Evolutionary conservation across 441 rosid species (phyloP), one percentile per base, ranked within the genome.

Genomic region (Metrosideros polymorpha): DNA sequence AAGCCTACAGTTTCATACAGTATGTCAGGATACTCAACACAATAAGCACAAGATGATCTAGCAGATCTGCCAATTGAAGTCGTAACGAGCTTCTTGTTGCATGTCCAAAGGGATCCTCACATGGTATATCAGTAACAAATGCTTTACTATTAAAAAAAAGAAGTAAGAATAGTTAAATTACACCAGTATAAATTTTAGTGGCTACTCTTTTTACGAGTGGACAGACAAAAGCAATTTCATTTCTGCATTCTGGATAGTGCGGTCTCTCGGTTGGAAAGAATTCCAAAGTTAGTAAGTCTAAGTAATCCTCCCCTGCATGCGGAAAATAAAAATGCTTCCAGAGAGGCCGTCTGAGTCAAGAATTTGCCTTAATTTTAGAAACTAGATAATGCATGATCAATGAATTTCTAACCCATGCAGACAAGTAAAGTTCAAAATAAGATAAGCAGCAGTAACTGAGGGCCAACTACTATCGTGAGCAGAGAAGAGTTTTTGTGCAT

Each of bases 1-100:
- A 97, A 85, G 95, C 92, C 99, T 96, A 86, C 63, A 83, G 88
- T 32, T 42, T 87, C 85, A 77, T 49, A 57, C 77, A 39, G 47
- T 39, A 84, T 77, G 83, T 15, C 52, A 85, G 84, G 71, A 79
- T 45, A 56, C 77, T 56, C 61, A n/a, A 82, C 82, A 82, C 10
- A 19, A 75, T 22, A 50, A 30, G 84, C 51, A 85, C 66, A 43
- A 39, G 79, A 71, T 1, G 9, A 71, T 71, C 47, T 12, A 39
- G n/a, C 47, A 71, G 79, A 71, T 71, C 79, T 24, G 9, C 79
- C 39, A 10, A 42, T n/a, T 71, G 79, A 71, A 71, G 47, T 71
- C 17, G 1, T 22, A 39, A 71, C 25, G 12, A 39, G 79, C 79
- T 71, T 22, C 79, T 71, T 39, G n/a, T 71, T 22, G 24, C 47